Evolutionary conservation across 805 yeast genomes (phyloP).

Genomic region (Metahyphopichia silvanorum): DNA sequence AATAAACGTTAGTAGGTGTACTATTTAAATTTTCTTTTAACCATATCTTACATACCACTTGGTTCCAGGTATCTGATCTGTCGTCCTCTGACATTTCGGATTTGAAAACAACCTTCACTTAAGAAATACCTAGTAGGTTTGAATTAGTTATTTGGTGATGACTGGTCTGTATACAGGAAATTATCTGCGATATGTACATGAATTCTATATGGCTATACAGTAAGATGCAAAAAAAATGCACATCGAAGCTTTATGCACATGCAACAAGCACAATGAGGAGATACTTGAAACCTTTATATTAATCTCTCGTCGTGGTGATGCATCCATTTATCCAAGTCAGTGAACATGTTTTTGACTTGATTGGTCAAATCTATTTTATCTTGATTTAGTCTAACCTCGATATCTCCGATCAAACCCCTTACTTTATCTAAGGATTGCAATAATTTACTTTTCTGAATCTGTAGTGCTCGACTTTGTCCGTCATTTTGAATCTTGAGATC

Average conservation of each 20-base stretch:
- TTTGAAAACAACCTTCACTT: too few relatives aligned
- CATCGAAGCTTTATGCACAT: too few relatives aligned
- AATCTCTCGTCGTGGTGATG: conserved; percentile 7
- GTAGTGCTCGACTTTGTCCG: too few relatives aligned
- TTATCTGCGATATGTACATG: too few relatives aligned
- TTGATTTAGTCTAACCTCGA: conserved; percentile 24
- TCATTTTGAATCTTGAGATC: not conserved
- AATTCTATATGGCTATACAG: too few relatives aligned
- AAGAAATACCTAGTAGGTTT: too few relatives aligned
- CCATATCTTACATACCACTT: conserved; percentile 1
- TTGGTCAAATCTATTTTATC: conserved; percentile 26
- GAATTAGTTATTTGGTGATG: too few relatives aligned
- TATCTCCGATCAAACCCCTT: conserved; percentile 34
- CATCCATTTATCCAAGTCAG: conserved; percentile 26
- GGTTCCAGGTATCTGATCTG: not conserved
- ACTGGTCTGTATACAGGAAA: too few relatives aligned
- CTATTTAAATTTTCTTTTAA: not conserved
- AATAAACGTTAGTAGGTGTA: conserved; percentile 12
- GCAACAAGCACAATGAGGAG: too few relatives aligned
- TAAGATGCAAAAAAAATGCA: too few relatives aligned
- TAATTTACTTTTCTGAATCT: not conserved
- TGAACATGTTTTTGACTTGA: conserved; percentile 17
- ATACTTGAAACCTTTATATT: too few relatives aligned
- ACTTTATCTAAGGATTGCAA: conserved; percentile 10
- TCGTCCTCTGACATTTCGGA: too few relatives aligned